Percentiles rank a stretch among this genome's conserved stretches.
Conservation (phyloP, 345 rosid genomes). For the Sisymbrium altissimum region DNA sequence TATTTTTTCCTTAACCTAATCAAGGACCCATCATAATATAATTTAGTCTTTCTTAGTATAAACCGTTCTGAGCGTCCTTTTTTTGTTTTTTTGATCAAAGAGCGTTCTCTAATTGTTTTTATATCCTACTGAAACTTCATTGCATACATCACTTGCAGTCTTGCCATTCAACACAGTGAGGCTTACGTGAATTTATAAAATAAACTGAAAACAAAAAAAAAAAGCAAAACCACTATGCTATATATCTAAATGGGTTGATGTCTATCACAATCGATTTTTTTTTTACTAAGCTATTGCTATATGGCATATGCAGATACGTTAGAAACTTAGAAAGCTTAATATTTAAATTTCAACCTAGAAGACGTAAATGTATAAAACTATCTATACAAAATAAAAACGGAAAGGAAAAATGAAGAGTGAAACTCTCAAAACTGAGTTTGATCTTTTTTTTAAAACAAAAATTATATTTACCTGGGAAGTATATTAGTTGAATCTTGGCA, state of each 20-base stretch:
- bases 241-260: constrained; percentile 6
- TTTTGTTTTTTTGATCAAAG: too few relatives aligned
- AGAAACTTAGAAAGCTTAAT: neutral
- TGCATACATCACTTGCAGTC: neutral
- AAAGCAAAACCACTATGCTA: neutral
- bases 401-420: too few relatives aligned
- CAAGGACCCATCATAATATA: neutral
- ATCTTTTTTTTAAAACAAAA: too few relatives aligned
- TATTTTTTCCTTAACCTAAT: neutral
- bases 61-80: too few relatives aligned
- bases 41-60: neutral
- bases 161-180: neutral
- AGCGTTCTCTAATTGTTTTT: neutral
- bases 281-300: neutral
- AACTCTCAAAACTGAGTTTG: too few relatives aligned
- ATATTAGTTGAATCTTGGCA: too few relatives aligned
- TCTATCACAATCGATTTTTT: neutral
- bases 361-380: too few relatives aligned
- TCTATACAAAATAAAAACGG: too few relatives aligned
- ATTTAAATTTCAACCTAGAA: neutral
- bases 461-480: too few relatives aligned
- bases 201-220: neutral
- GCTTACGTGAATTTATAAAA: neutral
- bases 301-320: neutral
- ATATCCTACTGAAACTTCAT: neutral